phyloP scores from a whole-genome alignment of 2,329 filamentous ascomycete species.

The Polytolypa hystricis region DNA sequence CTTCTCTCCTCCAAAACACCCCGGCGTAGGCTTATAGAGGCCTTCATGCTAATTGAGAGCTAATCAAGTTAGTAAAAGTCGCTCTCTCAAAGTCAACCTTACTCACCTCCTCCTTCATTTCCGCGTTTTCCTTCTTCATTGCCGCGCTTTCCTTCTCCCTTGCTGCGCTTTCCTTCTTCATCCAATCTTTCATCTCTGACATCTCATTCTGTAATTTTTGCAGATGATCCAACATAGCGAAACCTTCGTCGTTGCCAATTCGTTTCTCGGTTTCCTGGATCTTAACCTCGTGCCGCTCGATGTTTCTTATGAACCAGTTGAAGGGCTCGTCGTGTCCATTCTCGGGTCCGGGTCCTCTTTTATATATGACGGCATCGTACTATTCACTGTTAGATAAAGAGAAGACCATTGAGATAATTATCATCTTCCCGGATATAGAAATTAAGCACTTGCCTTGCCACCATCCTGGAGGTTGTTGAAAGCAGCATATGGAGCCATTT shows the following conservation, averaged over 20 bases:
- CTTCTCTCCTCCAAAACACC: conserved; percentile 7
- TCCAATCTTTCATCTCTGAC: conserved; percentile 1
- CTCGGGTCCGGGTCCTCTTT: neutral
- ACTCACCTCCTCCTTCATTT: conserved; percentile 4
- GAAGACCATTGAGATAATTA: conserved; percentile 4
- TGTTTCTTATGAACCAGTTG: conserved; percentile 5
- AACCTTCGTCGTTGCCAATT: conserved; percentile 5
- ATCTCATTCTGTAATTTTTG: conserved; percentile 4
- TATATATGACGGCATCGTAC: conserved; percentile 6
- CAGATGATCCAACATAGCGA: conserved; percentile 6
- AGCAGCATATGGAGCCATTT: too few relatives aligned
- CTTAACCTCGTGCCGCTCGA: conserved; percentile 1
- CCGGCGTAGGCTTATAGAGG: conserved; percentile 5
- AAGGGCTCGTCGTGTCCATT: conserved; percentile 1
- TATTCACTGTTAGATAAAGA: conserved; percentile 4
- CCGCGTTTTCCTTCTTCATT: conserved; percentile 1
- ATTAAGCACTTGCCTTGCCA: too few relatives aligned
- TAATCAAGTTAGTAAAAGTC: conserved; percentile 5
- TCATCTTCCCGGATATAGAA: conserved; percentile 4
- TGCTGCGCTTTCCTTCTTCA: conserved; percentile 2
- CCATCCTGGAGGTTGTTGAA: too few relatives aligned
- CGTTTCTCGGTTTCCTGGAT: conserved; percentile 4
- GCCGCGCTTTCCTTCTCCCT: conserved; percentile 1
- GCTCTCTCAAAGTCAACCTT: conserved; percentile 4
- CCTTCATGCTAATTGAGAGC: conserved; percentile 3